These are phyloP conservation scores for Leccinum variicolor DNA, from an alignment of 768 basidiomycete genomes.

Conservation along the genomic window DNA sequence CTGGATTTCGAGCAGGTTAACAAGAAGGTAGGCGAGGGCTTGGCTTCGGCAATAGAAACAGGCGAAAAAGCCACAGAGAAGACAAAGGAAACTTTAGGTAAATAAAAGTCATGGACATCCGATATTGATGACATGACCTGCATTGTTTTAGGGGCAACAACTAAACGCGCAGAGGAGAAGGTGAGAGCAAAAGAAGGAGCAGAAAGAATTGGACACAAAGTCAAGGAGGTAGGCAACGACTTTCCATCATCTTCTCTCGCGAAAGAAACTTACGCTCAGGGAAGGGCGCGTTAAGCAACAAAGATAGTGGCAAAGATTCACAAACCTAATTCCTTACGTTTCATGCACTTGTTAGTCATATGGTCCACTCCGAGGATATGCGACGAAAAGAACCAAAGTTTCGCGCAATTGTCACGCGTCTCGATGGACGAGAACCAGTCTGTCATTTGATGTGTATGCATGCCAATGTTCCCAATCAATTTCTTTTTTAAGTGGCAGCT, in stretches of 20 bases:
- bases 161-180: slow-evolving; percentile 1
- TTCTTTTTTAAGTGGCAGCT: background rate
- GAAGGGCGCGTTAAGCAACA: slow-evolving; percentile 14
- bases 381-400: background rate
- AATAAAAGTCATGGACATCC: background rate
- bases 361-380: no score
- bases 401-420: background rate
- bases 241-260: background rate
- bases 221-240: slow-evolving; percentile 10
- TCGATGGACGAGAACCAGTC: no score
- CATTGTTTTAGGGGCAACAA: background rate
- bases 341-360: no score
- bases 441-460: background rate
- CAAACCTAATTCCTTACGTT: slow-evolving; percentile 1
- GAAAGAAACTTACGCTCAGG: background rate
- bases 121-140: background rate
- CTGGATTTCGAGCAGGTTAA: slow-evolving; percentile 32
- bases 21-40: slow-evolving; percentile 35
- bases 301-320: slow-evolving; percentile 18
- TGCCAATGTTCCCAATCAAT: background rate
- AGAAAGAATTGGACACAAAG: slow-evolving; percentile 9
- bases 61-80: slow-evolving; percentile 38
- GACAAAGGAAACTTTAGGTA: slow-evolving; percentile 37
- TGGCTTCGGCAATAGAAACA: slow-evolving; percentile 41
- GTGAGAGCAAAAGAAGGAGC: background rate